Conservation (phyloP, 495 filamentous ascomycete species). For the Penicillium lividum region DNA sequence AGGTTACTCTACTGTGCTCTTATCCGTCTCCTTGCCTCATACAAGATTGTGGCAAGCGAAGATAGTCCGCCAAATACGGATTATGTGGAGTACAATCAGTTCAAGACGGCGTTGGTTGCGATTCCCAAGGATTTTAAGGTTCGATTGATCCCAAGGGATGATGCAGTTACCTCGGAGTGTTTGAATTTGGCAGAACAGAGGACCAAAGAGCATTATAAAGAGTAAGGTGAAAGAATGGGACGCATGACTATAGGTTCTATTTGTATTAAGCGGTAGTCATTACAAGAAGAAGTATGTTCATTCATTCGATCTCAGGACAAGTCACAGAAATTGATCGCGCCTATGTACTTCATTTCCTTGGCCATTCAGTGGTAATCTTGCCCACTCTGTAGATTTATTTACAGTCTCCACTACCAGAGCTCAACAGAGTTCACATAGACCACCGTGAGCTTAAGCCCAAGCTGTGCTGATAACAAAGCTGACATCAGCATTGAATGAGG, state of each 20-base stretch:
- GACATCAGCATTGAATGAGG: slow-evolving; percentile 52
- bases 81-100: slow-evolving; percentile 58
- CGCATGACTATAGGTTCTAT: background rate
- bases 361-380: no score
- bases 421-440: background rate
- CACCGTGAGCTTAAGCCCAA: slow-evolving; percentile 28
- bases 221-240: slow-evolving; percentile 15
- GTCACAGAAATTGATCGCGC: background rate
- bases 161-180: slow-evolving; percentile 30
- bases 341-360: background rate
- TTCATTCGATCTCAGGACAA: background rate
- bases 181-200: slow-evolving; percentile 37
- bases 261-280: background rate
- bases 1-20: slow-evolving; percentile 53
- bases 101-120: slow-evolving; percentile 56
- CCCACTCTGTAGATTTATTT: background rate
- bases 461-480: slow-evolving; percentile 46
- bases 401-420: background rate
- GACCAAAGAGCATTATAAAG: slow-evolving; percentile 46
- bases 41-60: slow-evolving; percentile 53
- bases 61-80: slow-evolving; percentile 53
- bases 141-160: slow-evolving; percentile 48
- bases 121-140: slow-evolving; percentile 57
- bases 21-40: slow-evolving; percentile 48
- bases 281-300: background rate